A percentile compares a stretch with the other conserved stretches of the same genome.
Conservation (phyloP, 257 asterid genomes). For the Nicotiana knightiana region DNA sequence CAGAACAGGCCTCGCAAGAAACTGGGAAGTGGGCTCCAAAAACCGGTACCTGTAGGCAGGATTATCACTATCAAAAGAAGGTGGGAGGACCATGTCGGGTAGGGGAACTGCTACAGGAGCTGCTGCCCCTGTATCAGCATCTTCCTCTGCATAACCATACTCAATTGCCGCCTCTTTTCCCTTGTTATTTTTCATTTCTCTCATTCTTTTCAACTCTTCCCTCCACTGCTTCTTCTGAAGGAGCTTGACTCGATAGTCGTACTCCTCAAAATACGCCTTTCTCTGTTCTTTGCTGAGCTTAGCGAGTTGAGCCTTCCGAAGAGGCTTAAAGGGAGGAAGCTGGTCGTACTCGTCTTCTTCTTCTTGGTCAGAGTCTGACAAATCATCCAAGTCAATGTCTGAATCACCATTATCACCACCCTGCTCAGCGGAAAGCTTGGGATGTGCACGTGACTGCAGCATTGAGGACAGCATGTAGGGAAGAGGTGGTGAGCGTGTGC, state of each 20-base stretch:
- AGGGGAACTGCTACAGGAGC: conserved; percentile 95
- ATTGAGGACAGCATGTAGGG: conserved; percentile 88
- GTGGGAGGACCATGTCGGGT: conserved; percentile 95
- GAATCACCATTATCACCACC: conserved; percentile 76
- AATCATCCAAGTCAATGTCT: conserved; percentile 82
- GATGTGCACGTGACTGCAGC: conserved; percentile 89
- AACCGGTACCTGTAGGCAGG: conserved; percentile 84
- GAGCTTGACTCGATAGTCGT: conserved; percentile 87
- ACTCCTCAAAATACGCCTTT: conserved; percentile 89
- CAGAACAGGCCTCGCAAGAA: conserved; percentile 90
- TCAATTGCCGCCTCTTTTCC: conserved; percentile 31
- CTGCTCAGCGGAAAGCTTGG: conserved; percentile 74
- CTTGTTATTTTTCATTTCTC: conserved; percentile 52
- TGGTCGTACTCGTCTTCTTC: conserved; percentile 94
- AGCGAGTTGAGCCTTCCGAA: conserved; percentile 59
- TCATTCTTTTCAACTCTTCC: conserved; percentile 78
- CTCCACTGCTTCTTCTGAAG: conserved; percentile 90
- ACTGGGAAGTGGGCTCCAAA: conserved; percentile 94
- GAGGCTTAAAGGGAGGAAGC: conserved; percentile 97
- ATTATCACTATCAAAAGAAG: conserved; percentile 71
- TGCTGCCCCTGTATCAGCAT: conserved; percentile 65
- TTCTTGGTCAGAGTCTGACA: conserved; percentile 68
- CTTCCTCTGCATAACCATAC: conserved; percentile 55
- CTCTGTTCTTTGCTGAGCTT: conserved; percentile 71
- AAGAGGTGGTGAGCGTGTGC: conserved; percentile 83